Conservation (phyloP, 331 rosid genomes). For the Malus hybrid region DNA sequence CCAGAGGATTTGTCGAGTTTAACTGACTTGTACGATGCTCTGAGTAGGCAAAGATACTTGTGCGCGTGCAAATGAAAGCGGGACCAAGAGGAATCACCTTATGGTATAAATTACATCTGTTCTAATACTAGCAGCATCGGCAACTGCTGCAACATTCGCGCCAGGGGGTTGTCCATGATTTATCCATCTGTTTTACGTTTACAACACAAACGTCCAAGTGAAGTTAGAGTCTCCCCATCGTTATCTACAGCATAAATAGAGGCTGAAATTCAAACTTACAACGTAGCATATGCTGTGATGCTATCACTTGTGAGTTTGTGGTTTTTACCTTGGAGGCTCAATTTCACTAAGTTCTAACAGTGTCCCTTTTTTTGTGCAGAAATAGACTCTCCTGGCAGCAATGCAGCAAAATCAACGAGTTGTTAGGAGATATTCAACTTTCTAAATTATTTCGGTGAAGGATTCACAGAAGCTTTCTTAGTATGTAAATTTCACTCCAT, state of each 20-base stretch:
- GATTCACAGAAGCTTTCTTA: constrained; percentile 9
- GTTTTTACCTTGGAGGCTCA: constrained; percentile 75
- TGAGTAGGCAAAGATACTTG: neutral
- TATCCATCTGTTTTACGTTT: constrained; percentile 79
- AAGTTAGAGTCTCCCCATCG: constrained; percentile 36
- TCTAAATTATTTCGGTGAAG: neutral
- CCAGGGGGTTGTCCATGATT: constrained; percentile 83
- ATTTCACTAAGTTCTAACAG: constrained; percentile 51
- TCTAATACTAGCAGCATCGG: constrained; percentile 60
- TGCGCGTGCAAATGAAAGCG: neutral
- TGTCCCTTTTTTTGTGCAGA: constrained; percentile 62
- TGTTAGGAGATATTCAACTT: constrained; percentile 11
- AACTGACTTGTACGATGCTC: neutral
- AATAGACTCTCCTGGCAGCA: constrained; percentile 60
- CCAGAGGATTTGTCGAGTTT: neutral
- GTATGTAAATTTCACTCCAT: constrained; percentile 3
- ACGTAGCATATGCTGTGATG: constrained; percentile 2
- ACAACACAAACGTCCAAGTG: constrained; percentile 25
- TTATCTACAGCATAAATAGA: constrained; percentile 9
- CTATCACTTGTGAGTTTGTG: constrained; percentile 7
- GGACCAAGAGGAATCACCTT: constrained; percentile 40
- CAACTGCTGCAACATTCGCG: constrained; percentile 83
- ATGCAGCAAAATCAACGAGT: constrained; percentile 20
- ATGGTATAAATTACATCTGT: constrained; percentile 67
- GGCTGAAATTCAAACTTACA: constrained; percentile 8